phyloP scores from a whole-genome alignment of 2,329 filamentous ascomycete species.

The Phoma herbarum region DNA sequence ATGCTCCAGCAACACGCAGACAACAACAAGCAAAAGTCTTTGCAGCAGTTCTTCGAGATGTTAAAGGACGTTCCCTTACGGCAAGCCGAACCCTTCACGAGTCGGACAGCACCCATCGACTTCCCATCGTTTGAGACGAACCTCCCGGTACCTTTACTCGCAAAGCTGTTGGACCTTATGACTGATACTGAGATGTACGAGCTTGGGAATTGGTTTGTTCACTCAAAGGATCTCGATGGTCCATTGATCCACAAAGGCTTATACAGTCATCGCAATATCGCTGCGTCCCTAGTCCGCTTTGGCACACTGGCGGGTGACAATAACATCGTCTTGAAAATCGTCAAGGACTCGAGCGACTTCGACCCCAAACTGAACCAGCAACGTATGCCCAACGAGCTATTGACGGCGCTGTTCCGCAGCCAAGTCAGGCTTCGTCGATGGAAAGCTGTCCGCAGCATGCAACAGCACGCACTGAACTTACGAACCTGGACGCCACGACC shows the following conservation, averaged over 20 bases:
- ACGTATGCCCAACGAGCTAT: constrained; percentile 46
- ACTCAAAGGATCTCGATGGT: constrained; percentile 62
- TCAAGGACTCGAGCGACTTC: constrained; percentile 34
- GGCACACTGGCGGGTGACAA: constrained; percentile 61
- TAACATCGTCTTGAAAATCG: constrained; percentile 44
- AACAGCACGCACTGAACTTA: constrained; percentile 42
- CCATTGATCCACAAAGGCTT: constrained; percentile 58
- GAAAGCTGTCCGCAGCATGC: constrained; percentile 52
- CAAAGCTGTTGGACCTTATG: constrained; percentile 60
- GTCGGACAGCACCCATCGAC: constrained; percentile 47
- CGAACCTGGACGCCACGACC: constrained; percentile 38
- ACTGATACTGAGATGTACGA: constrained; percentile 57
- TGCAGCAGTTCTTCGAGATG: constrained; percentile 54
- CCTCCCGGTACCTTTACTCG: constrained; percentile 59
- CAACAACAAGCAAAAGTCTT: constrained; percentile 53
- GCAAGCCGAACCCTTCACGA: constrained; percentile 39
- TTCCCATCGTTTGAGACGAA: constrained; percentile 57
- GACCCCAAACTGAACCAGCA: constrained; percentile 31
- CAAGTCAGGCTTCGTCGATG: constrained; percentile 54
- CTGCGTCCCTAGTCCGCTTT: constrained; percentile 64
- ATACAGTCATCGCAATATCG: constrained; percentile 59
- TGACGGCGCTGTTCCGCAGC: constrained; percentile 54
- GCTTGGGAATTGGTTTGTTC: constrained; percentile 63
- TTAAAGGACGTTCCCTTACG: constrained; percentile 32
- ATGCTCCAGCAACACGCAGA: constrained; percentile 55